Percentiles rank a stretch among this genome's conserved stretches.
These are phyloP conservation scores for Euphorbia peplus DNA, from an alignment of 345 rosid species.

Conservation along the genomic window DNA sequence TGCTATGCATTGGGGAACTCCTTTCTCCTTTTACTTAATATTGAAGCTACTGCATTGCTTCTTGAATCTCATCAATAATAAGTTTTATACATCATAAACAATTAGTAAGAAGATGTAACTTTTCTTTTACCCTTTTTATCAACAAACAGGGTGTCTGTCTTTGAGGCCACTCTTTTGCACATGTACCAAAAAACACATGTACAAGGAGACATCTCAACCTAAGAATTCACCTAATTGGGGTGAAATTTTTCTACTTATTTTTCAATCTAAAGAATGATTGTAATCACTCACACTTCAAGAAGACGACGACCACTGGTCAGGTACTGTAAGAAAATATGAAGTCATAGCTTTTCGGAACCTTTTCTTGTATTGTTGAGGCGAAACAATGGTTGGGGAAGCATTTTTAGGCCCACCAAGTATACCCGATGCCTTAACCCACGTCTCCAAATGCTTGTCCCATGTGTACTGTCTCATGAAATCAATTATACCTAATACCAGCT, in stretches of 20 bases:
- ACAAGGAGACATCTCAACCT: constrained; percentile 18
- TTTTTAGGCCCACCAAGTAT: constrained; percentile 83
- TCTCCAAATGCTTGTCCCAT: constrained; percentile 99
- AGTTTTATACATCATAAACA: too few species aligned
- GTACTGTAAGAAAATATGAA: constrained; percentile 84
- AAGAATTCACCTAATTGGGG: background rate
- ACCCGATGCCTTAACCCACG: constrained; percentile 93
- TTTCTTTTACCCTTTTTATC: background rate
- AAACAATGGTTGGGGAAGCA: constrained; percentile 78
- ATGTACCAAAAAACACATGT: constrained; percentile 17
- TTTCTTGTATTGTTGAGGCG: constrained; percentile 91
- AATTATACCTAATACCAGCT: constrained; percentile 88
- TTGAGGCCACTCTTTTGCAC: constrained; percentile 22
- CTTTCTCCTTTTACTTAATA: too few species aligned
- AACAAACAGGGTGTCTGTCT: background rate
- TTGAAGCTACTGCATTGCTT: too few species aligned
- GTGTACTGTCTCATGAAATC: constrained; percentile 99
- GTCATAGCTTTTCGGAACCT: constrained; percentile 97
- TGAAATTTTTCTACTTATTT: background rate
- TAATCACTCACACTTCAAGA: constrained; percentile 39
- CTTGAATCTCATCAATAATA: too few species aligned
- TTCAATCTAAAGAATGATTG: constrained; percentile 23
- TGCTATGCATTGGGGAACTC: too few species aligned
- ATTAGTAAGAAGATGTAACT: background rate
- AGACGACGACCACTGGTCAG: constrained; percentile 92